Evolutionary conservation across 352 stramenopile genomes (phyloP), one percentile per base, ranked within the genome.

Genomic region (Globisporangium cylindrosporum): DNA sequence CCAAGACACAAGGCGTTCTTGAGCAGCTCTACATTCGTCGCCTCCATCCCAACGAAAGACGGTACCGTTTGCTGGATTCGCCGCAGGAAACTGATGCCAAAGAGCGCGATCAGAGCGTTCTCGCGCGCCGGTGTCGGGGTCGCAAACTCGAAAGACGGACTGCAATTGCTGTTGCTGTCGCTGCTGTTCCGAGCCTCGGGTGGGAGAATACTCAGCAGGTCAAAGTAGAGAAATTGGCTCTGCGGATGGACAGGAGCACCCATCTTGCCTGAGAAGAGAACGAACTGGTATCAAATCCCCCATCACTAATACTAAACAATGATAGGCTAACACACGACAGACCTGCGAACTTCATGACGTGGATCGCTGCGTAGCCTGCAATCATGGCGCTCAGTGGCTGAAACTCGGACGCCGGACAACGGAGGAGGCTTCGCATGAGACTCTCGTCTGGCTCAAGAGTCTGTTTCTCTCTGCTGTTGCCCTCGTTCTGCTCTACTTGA

Each of bases 211-310:
- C 70, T 46, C 6, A 75, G 41, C 18, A 70, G 32, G 36, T 85
- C 78, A 59, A 75, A 80, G 62, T 81, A 81, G 38, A 77, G 18
- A 24, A 82, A 67, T 66, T 82, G 78, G 20, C 51, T 71, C 3
- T 64, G 15, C 20, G 63, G 71, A 38, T 72, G 36, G 0, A 79
- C 15, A 12, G 69, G 54, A 3, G 55, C 46, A 10, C 74, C 71
- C 20, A 79, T 62, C 36, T 71, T 71, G 15, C 73, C 75, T 81
- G n/a, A 41, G 32, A 43, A 43, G 4, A 55, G 36, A 4, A 15
- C 7, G 29, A 43, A 27, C 27, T 60, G 22, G n/a, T 60, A 32
- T 7, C 2, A 43, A 62, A 54, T 38, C 20, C 41, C 14, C 32
- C 24, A 20, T 2, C 8, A 25, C 3, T 27, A 0, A 25, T 2